Percentiles rank a stretch among this genome's conserved stretches.
Conservation (phyloP, 2,329 filamentous ascomycete species). For the Cordyceps cicadae region DNA sequence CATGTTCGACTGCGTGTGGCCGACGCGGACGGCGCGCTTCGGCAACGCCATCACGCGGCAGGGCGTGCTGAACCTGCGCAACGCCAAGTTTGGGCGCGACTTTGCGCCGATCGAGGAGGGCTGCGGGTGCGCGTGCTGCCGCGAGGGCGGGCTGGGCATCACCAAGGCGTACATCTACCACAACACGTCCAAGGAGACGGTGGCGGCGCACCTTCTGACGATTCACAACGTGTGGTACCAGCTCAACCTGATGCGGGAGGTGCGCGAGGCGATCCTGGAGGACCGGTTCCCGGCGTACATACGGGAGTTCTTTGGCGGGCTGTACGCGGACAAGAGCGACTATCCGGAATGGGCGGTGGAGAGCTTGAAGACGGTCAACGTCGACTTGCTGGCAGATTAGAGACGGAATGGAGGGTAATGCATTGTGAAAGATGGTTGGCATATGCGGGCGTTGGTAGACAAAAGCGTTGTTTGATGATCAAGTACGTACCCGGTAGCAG, state of each 20-base stretch:
- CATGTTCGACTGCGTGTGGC: constrained; percentile 99
- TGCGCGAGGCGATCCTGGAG: constrained; percentile 69
- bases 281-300: constrained; percentile 75
- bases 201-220: constrained; percentile 73
- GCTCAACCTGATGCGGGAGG: constrained; percentile 69
- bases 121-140: constrained; percentile 74
- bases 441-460: background rate
- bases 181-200: constrained; percentile 88
- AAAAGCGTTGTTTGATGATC: background rate
- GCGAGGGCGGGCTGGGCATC: constrained; percentile 64
- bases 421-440: background rate
- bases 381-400: constrained; percentile 44
- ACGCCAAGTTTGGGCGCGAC: constrained; percentile 66
- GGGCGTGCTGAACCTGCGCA: constrained; percentile 78
- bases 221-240: constrained; percentile 96
- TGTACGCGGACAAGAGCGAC: constrained; percentile 55
- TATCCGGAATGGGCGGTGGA: constrained; percentile 81
- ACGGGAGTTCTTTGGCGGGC: constrained; percentile 64
- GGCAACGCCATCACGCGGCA: constrained; percentile 81
- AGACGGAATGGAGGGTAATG: background rate
- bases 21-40: constrained; percentile 89
- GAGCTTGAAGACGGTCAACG: constrained; percentile 68
- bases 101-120: constrained; percentile 76
- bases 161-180: constrained; percentile 88
- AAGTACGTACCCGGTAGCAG: background rate